A percentile compares a stretch with the other conserved stretches of the same genome.
phyloP scores from a whole-genome alignment of 2,329 filamentous ascomycete genomes.

The Aplosporella prunicola region DNA sequence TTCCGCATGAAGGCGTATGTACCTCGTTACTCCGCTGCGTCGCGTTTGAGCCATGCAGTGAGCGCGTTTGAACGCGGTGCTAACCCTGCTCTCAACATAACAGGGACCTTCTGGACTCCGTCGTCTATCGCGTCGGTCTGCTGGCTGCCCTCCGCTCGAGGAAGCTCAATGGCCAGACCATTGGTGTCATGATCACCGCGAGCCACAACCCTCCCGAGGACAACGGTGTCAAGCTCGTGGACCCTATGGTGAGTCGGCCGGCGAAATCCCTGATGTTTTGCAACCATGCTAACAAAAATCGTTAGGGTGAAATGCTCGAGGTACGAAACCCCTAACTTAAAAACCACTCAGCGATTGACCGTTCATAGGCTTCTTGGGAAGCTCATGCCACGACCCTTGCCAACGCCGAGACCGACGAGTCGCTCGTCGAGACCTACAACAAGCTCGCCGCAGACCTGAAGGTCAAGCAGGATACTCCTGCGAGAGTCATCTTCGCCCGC shows the following conservation, averaged over 20 bases:
- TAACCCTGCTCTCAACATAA: conserved; percentile 16
- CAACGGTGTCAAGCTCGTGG: conserved; percentile 71
- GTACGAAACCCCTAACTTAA: conserved; percentile 35
- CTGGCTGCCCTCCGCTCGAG: conserved; percentile 81
- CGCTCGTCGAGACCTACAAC: conserved; percentile 58
- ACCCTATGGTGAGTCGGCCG: conserved; percentile 61
- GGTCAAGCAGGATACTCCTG: conserved; percentile 57
- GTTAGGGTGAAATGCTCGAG: conserved; percentile 85
- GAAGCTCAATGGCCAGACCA: conserved; percentile 80
- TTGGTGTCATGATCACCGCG: conserved; percentile 72
- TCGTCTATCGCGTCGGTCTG: conserved; percentile 86
- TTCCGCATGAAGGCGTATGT: conserved; percentile 63
- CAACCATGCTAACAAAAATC: conserved; percentile 14
- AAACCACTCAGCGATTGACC: conserved; percentile 10
- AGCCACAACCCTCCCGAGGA: conserved; percentile 56
- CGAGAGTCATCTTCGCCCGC: conserved; percentile 78
- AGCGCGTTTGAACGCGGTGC: conserved; percentile 24
- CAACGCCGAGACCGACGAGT: conserved; percentile 68
- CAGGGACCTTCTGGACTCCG: conserved; percentile 75
- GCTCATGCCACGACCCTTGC: conserved; percentile 77
- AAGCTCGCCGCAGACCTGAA: conserved; percentile 58
- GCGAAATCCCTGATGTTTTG: not conserved
- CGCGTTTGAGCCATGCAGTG: conserved; percentile 4
- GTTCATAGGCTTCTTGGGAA: conserved; percentile 70
- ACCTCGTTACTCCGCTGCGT: conserved; percentile 16